Evolutionary conservation across 1,284 basidiomycete genomes (phyloP), one percentile per base, ranked within the genome.

Genomic region (Coriolopsis trogii): DNA sequence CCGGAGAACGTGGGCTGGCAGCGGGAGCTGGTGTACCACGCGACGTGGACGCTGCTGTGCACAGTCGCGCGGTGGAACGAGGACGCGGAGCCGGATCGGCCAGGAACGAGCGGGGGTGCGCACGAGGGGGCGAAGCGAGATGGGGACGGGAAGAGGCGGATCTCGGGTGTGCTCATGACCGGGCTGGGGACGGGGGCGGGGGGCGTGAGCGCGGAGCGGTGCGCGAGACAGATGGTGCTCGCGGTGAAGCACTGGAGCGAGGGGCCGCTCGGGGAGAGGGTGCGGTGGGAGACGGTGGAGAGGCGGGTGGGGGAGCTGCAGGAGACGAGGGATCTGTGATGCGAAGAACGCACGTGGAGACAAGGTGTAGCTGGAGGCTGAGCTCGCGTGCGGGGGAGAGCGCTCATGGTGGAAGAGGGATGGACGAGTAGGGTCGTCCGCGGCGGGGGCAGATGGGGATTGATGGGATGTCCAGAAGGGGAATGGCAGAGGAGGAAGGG

Each of bases 121-220:
- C 20, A 24, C 40, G 12, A 21, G 37, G 33, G 51, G 37, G n/a
- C 7, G 34, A n/a, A n/a, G n/a, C n/a, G 31, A 23, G 39, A 20
- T n/a, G 44, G 43, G n/a, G 41, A 5, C 15, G 41, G 16, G 24
- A 16, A 8, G n/a, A 16, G 12, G 23, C 25, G 34, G 28, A 63
- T 66, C 29, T 10, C 40, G 30, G 53, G 50, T 21, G 50, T 66
- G 33, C 48, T 66, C 38, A 64, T 67, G 61, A 60, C 64, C 1
- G 64, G 64, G 30, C 46, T 65, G 12, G 65, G 53, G 13, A 66
- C 63, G 26, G 64, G 63, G 6, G 37, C 34, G 7, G 63, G 64
- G 12, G 43, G 48, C 4, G 40, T 64, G 24, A 37, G 46, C 9
- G 33, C 44, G 8, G 53, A 55, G 26, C 41, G 39, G 38, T 60